Evolutionary conservation across 2,329 filamentous ascomycete genomes (phyloP).

Genomic region (Nakataea oryzae): DNA sequence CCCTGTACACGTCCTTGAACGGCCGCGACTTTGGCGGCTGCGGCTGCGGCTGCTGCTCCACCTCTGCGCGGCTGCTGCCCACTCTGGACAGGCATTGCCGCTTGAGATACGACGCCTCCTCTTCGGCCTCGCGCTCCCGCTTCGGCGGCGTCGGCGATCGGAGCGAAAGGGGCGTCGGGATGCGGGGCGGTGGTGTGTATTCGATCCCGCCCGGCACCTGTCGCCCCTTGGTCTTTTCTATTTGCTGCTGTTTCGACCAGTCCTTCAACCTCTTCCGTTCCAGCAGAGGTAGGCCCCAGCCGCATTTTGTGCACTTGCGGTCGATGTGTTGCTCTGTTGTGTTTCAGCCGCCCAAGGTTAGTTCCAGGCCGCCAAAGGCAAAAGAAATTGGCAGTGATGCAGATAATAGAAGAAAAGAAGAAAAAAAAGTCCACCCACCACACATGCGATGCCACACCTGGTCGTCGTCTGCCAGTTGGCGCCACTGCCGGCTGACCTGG

Average conservation of each 20-base stretch:
- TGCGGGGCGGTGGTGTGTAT: slow-evolving; percentile 12
- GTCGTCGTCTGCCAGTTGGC: slow-evolving; percentile 86
- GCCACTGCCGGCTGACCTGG: slow-evolving; percentile 85
- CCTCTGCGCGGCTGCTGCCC: not conserved
- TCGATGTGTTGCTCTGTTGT: slow-evolving; percentile 46
- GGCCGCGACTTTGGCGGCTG: slow-evolving; percentile 43
- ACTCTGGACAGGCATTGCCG: slow-evolving; percentile 20
- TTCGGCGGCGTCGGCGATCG: slow-evolving; percentile 18
- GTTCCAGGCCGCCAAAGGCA: not conserved
- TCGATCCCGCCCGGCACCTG: not conserved
- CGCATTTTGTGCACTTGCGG: slow-evolving; percentile 86
- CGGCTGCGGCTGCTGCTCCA: not conserved
- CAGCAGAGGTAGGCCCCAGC: slow-evolving; percentile 83
- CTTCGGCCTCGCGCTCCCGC: slow-evolving; percentile 24
- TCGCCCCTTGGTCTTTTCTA: slow-evolving; percentile 28
- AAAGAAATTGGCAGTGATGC: not conserved
- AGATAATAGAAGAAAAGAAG: not conserved
- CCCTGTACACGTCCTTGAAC: slow-evolving; percentile 97
- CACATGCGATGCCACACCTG: slow-evolving; percentile 98
- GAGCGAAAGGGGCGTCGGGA: slow-evolving; percentile 16
- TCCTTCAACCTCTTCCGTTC: slow-evolving; percentile 81
- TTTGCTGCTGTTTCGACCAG: slow-evolving; percentile 75
- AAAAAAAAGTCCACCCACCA: slow-evolving; percentile 20
- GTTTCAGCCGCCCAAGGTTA: no score
- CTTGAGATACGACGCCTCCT: slow-evolving; percentile 17